Conservation (phyloP, 2,329 filamentous ascomycete species). For the Claviceps arundinis region DNA sequence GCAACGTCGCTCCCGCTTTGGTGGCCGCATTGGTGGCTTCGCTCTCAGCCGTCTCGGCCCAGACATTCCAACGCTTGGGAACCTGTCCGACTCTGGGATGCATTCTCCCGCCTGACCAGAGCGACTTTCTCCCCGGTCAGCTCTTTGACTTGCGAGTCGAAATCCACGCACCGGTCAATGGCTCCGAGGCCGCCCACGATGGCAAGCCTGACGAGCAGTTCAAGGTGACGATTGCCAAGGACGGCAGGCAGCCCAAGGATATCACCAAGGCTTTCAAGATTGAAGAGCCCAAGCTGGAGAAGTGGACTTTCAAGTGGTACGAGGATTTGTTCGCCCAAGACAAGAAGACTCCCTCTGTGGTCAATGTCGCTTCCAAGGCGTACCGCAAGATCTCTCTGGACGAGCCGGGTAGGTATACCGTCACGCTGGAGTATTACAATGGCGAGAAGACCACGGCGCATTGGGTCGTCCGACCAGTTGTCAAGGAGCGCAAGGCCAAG, state of each 20-base stretch:
- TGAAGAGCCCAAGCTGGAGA: constrained; percentile 59
- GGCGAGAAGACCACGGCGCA: constrained; percentile 57
- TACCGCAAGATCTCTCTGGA: constrained; percentile 65
- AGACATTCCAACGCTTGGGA: constrained; percentile 47
- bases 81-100: constrained; percentile 46
- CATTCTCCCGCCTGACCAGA: constrained; percentile 48
- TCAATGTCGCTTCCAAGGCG: constrained; percentile 68
- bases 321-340: constrained; percentile 74
- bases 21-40: constrained; percentile 21
- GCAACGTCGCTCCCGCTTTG: constrained; percentile 21
- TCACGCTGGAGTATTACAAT: constrained; percentile 63
- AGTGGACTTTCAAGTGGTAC: constrained; percentile 74
- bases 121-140: constrained; percentile 73
- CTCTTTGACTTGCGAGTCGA: constrained; percentile 76
- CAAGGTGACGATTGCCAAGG: constrained; percentile 59
- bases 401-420: constrained; percentile 67
- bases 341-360: constrained; percentile 52
- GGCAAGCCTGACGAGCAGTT: constrained; percentile 62
- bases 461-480: constrained; percentile 63
- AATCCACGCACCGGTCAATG: constrained; percentile 69
- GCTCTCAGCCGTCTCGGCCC: constrained; percentile 31
- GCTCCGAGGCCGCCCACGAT: constrained; percentile 60
- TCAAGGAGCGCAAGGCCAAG: constrained; percentile 61
- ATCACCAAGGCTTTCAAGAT: constrained; percentile 57
- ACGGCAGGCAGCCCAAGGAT: constrained; percentile 36